Conservation (phyloP, 371 early-diverging fungal genomes). For the Mortierella sp. region DNA sequence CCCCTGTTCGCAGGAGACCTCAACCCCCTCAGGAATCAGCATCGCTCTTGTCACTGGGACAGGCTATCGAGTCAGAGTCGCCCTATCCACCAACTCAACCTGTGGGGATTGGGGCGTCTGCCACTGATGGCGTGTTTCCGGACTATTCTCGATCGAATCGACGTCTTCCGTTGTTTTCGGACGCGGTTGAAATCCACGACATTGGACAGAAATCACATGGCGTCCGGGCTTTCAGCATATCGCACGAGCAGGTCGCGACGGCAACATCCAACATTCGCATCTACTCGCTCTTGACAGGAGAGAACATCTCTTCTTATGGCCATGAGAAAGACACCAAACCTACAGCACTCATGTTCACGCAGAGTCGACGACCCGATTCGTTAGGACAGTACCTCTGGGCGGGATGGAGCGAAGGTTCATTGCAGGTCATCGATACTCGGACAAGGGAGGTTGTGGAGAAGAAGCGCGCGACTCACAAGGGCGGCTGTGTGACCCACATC, state of each 20-base stretch:
- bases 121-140: conserved; percentile 50
- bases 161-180: conserved; percentile 46
- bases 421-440: conserved; percentile 69
- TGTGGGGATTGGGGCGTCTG: conserved; percentile 24
- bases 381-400: conserved; percentile 77
- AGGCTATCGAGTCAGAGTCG: conserved; percentile 18
- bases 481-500: conserved; percentile 71
- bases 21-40: conserved; percentile 33
- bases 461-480: conserved; percentile 66
- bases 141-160: conserved; percentile 56
- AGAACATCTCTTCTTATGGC: conserved; percentile 52
- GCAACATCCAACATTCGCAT: conserved; percentile 54
- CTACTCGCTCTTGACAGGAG: conserved; percentile 45
- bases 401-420: conserved; percentile 71
- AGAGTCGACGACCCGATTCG: conserved; percentile 59
- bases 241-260: conserved; percentile 53
- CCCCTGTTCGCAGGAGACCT: conserved; percentile 31
- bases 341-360: conserved; percentile 49
- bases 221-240: conserved; percentile 49
- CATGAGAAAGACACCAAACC: conserved; percentile 56
- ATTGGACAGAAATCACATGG: conserved; percentile 55
- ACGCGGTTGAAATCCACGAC: conserved; percentile 44
- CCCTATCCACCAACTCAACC: conserved; percentile 10
- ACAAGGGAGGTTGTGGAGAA: conserved; percentile 64
- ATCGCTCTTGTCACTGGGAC: conserved; percentile 23